Conservation (phyloP, 2,329 filamentous ascomycete genomes). For the Neofusicoccum umdonicola region DNA sequence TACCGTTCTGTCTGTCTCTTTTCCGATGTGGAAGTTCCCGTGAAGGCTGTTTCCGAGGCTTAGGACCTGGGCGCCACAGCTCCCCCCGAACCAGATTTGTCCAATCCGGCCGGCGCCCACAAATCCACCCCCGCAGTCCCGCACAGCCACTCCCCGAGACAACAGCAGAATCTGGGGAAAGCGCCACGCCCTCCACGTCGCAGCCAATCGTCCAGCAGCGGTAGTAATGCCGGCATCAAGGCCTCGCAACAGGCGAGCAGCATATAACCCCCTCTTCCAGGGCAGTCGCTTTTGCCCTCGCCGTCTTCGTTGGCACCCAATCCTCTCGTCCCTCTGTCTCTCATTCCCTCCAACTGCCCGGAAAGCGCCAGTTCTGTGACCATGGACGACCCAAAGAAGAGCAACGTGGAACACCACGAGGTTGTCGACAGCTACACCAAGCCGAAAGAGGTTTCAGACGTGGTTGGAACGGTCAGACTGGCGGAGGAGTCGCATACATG, state of each 20-base stretch:
- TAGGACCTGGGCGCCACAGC: too few relatives aligned
- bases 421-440: conserved; percentile 16
- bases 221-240: conserved; percentile 2
- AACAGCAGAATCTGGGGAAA: neutral
- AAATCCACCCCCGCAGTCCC: conserved; percentile 8
- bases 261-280: conserved; percentile 2
- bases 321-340: neutral
- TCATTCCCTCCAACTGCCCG: neutral
- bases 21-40: neutral
- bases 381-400: conserved; percentile 17
- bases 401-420: conserved; percentile 16
- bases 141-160: neutral
- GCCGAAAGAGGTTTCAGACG: conserved; percentile 12
- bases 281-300: neutral
- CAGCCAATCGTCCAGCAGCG: neutral
- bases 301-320: neutral
- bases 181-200: neutral
- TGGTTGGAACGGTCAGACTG: conserved; percentile 32
- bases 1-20: neutral
- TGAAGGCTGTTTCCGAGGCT: neutral
- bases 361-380: neutral
- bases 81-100: neutral
- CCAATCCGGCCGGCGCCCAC: neutral
- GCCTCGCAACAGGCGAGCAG: neutral
- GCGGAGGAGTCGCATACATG: conserved; percentile 27